Evolutionary conservation across 352 stramenopile genomes (phyloP).

Genomic region (Phytopythium delawarense): DNA sequence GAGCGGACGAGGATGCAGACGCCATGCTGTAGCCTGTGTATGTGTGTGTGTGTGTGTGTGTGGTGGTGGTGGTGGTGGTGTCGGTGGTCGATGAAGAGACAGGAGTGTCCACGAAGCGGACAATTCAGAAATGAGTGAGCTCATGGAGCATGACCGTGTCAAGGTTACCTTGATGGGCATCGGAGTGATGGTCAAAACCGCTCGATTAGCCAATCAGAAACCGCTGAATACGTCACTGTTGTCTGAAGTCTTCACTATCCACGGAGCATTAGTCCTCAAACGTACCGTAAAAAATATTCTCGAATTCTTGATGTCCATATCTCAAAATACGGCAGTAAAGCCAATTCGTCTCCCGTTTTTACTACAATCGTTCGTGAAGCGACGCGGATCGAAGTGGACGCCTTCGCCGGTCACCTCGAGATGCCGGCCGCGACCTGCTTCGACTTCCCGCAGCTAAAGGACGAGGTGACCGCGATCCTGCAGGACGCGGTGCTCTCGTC

Average conservation of each 20-base stretch:
- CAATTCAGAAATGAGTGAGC: conserved; percentile 2
- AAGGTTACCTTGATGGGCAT: not conserved
- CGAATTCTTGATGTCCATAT: no score
- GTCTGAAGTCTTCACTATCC: not conserved
- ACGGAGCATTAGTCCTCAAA: not conserved
- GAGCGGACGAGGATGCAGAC: conserved; percentile 3
- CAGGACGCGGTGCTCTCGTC: conserved; percentile 67
- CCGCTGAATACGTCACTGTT: not conserved
- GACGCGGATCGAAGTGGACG: not conserved
- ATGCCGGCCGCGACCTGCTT: conserved; percentile 44
- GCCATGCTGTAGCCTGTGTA: not conserved
- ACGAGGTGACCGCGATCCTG: conserved; percentile 69
- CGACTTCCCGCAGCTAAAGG: conserved; percentile 71
- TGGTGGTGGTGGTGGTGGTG: no score
- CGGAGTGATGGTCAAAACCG: no score
- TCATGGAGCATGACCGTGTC: not conserved
- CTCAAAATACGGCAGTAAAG: no score
- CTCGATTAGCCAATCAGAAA: not conserved
- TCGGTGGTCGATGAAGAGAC: not conserved
- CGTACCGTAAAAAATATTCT: not conserved
- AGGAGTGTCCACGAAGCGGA: not conserved
- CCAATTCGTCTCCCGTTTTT: no score
- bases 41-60: not conserved
- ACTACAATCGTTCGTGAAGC: not conserved
- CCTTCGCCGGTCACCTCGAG: not conserved